Conservation (phyloP, 2,329 filamentous ascomycete species). For the Aspergillus quadricinctus region DNA sequence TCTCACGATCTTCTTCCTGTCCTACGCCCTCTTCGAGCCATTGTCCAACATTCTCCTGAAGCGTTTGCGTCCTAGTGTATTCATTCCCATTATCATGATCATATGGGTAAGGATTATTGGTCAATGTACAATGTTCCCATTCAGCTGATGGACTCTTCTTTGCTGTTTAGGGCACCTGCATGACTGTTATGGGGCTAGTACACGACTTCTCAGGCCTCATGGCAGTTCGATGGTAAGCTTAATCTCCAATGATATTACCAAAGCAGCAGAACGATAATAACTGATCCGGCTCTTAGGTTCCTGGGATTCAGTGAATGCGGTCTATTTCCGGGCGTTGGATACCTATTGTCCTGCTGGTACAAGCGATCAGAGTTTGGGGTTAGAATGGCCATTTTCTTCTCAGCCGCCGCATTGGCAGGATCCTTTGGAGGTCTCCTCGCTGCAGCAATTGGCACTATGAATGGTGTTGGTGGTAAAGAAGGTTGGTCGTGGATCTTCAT, state of each 20-base stretch:
- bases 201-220: conserved; percentile 45
- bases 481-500: conserved; percentile 84
- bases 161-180: conserved; percentile 36
- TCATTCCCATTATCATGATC: conserved; percentile 77
- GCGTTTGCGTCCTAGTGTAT: conserved; percentile 67
- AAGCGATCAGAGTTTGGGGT: conserved; percentile 74
- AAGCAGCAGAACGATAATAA: too few species aligned
- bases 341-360: conserved; percentile 83
- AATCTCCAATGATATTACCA: too few species aligned
- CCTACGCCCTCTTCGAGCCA: conserved; percentile 71
- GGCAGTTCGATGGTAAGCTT: too few species aligned
- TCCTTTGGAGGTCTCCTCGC: conserved; percentile 85
- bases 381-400: conserved; percentile 80
- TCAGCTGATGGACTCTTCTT: too few species aligned
- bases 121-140: too few species aligned
- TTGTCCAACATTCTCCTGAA: conserved; percentile 79
- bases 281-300: too few species aligned
- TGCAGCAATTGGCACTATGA: conserved; percentile 84
- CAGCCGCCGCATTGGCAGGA: conserved; percentile 72
- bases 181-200: conserved; percentile 45
- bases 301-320: conserved; percentile 40
- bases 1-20: conserved; percentile 81
- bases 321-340: conserved; percentile 69
- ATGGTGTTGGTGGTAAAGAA: conserved; percentile 55
- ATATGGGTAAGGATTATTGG: conserved; percentile 38